phyloP scores from a whole-genome alignment of 2,329 filamentous ascomycete genomes.

The Colletotrichum tabaci region DNA sequence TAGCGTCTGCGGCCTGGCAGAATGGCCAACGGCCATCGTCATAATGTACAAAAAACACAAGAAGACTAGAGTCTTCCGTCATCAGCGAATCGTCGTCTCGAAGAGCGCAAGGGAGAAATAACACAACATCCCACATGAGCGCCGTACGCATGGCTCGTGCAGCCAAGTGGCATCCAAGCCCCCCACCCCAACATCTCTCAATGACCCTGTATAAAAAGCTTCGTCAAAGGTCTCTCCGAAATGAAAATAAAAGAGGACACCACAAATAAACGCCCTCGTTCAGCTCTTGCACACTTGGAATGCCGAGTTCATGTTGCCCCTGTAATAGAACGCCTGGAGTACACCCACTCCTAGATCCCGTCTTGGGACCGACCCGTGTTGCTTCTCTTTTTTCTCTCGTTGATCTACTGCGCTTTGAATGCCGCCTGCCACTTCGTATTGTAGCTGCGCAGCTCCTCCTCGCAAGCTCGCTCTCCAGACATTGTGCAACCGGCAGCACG shows the following conservation, averaged over 20 bases:
- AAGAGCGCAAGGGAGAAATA: slow-evolving; percentile 14
- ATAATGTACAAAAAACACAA: slow-evolving; percentile 29
- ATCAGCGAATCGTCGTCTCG: slow-evolving; percentile 29
- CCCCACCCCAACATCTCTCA: slow-evolving; percentile 4
- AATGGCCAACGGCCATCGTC: slow-evolving; percentile 24
- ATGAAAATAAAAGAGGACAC: background rate
- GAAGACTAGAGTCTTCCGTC: slow-evolving; percentile 16
- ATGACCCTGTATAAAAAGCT: slow-evolving; percentile 23
- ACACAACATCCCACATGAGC: slow-evolving; percentile 15
- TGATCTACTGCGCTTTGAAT: slow-evolving; percentile 56
- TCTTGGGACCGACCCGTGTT: background rate
- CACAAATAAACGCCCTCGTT: slow-evolving; percentile 41
- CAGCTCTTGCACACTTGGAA: slow-evolving; percentile 35
- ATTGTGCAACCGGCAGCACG: slow-evolving; percentile 82
- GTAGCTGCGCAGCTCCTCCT: slow-evolving; percentile 75
- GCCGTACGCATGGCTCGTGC: slow-evolving; percentile 22
- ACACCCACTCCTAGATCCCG: slow-evolving; percentile 16
- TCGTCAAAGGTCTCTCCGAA: slow-evolving; percentile 22
- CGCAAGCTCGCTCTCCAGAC: slow-evolving; percentile 73
- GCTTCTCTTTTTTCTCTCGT: slow-evolving; percentile 52
- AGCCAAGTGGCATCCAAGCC: slow-evolving; percentile 18
- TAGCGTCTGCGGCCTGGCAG: slow-evolving; percentile 23
- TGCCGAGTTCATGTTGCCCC: slow-evolving; percentile 31
- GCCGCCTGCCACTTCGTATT: slow-evolving; percentile 62
- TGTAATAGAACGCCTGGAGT: slow-evolving; percentile 37